Conservation (phyloP, 768 basidiomycete genomes). For the Suillus ampliporus region DNA sequence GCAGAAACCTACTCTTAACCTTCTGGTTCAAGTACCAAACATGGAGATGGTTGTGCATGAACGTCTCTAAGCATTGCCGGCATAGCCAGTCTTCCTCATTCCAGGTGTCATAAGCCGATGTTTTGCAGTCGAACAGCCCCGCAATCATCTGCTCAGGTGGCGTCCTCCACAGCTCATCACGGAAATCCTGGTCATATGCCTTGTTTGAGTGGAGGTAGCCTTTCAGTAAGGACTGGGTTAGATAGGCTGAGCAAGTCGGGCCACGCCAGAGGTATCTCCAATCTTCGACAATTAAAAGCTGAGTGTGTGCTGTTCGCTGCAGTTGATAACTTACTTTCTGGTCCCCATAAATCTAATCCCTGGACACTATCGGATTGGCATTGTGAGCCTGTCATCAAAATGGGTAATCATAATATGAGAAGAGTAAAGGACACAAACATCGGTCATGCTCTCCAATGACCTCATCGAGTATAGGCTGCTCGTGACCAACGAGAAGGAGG, state of each 20-base stretch:
- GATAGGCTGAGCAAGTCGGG: constrained; percentile 2
- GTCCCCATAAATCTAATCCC: constrained; percentile 27
- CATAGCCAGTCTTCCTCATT: constrained; percentile 36
- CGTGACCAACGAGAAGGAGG: background rate
- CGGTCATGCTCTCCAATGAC: constrained; percentile 21
- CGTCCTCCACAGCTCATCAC: constrained; percentile 8
- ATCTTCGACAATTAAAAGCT: constrained; percentile 10
- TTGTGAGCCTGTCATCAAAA: constrained; percentile 17
- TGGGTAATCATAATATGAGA: background rate
- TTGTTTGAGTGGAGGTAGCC: constrained; percentile 6
- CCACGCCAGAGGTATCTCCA: constrained; percentile 19
- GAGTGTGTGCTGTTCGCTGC: background rate
- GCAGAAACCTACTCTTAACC: constrained; percentile 21
- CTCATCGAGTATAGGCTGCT: constrained; percentile 25
- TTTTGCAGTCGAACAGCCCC: constrained; percentile 23
- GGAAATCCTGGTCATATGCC: constrained; percentile 9
- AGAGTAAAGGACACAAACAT: constrained; percentile 23
- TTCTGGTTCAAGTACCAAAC: constrained; percentile 33
- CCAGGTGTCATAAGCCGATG: constrained; percentile 28
- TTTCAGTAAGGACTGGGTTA: constrained; percentile 9
- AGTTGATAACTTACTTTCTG: constrained; percentile 30
- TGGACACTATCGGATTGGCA: constrained; percentile 17
- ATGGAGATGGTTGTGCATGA: constrained; percentile 32
- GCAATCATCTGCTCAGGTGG: constrained; percentile 16
- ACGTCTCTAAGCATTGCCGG: constrained; percentile 28